phyloP scores from a whole-genome alignment of 106 monocot species.

The Vanilla planifolia region DNA sequence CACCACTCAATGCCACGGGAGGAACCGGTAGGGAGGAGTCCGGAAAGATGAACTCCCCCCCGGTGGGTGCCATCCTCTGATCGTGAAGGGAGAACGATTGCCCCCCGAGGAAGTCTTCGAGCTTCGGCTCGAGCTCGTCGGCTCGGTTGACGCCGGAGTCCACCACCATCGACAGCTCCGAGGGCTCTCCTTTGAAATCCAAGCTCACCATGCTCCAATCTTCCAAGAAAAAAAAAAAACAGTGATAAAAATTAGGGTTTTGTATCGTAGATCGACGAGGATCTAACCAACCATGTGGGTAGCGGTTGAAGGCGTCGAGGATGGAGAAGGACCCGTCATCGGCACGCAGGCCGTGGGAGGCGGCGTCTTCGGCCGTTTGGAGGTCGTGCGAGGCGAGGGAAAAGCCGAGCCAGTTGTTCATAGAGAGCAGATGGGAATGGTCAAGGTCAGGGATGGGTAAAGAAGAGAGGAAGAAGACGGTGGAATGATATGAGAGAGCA shows the following conservation, averaged over 20 bases:
- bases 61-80: constrained; percentile 8
- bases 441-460: neutral
- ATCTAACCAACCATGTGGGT: constrained; percentile 21
- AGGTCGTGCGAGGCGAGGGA: constrained; percentile 81
- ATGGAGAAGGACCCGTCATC: constrained; percentile 46
- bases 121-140: constrained; percentile 57
- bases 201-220: constrained; percentile 78
- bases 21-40: constrained; percentile 39
- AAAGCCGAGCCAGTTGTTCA: constrained; percentile 94
- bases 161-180: constrained; percentile 83
- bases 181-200: constrained; percentile 59
- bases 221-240: constrained; percentile 5
- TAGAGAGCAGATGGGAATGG: constrained; percentile 34
- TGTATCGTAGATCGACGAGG: neutral
- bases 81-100: constrained; percentile 53
- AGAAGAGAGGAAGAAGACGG: constrained; percentile 1
- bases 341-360: constrained; percentile 29
- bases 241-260: neutral
- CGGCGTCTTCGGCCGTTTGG: constrained; percentile 33
- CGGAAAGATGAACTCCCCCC: constrained; percentile 40
- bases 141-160: constrained; percentile 44
- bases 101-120: constrained; percentile 89
- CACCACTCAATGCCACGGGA: constrained; percentile 13
- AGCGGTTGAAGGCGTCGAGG: constrained; percentile 46
- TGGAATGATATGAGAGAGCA: neutral